Evolutionary conservation across 305 asterid species (phyloP), one percentile per base, ranked within the genome.

Genomic region (Plantago coronopus): DNA sequence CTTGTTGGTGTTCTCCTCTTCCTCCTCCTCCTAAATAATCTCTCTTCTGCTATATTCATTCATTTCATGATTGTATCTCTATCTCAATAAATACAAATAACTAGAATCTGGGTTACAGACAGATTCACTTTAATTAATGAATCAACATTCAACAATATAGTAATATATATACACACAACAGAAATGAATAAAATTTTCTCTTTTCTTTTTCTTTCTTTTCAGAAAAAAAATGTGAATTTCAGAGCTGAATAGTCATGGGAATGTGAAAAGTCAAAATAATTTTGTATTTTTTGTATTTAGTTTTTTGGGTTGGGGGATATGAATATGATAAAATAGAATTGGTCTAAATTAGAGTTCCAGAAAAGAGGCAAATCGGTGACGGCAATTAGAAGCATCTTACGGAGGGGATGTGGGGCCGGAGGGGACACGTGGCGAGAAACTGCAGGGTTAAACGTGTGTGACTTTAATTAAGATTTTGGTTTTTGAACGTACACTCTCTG

Each of bases 371-470:
- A 72, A 58, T 74, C 67, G 65, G 76, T 57, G 72, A 69, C 74
- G 76, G 79, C 78, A 61, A 69, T 57, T 72, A 49, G 74, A 60
- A 57, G 63, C 76, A 67, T 37, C 45, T 63, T 47, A 23, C 13
- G 7, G 11, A 0, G 17, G 42, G 7, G 11, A 0, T n/a, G 42
- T 59, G 63, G 63, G 37, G 9, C 49, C 67, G n/a, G n/a, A n/a
- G n/a, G 0, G 0, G 74, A 70, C 75, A 79, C 81, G 77, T 68
- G 84, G 48, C 67, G 63, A 17, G 0, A 15, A 59, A 22, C 22
- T 20, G 27, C 45, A 15, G 17, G 8, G 42, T 23, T 70, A 55
- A 42, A 19, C 78, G 79, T 71, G 79, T 64, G 71, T 7, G 42
- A 31, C 42, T 62, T 31, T 31, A 31, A 31, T 31, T 31, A 31